Evolutionary conservation across 1,139 yeast species (phyloP).

Genomic region (Yamadazyma buinensis): DNA sequence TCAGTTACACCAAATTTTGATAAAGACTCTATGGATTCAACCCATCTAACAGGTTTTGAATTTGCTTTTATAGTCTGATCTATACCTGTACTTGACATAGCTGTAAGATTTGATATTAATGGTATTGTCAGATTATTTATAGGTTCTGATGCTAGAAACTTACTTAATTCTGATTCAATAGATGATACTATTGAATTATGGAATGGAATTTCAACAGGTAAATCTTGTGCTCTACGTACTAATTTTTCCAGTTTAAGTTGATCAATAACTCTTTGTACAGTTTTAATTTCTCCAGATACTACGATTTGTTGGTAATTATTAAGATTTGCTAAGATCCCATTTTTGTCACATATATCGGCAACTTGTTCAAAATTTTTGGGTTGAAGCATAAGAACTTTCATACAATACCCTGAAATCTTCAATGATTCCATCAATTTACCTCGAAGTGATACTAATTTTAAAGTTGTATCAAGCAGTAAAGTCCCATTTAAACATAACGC

Average conservation of each 20-base stretch:
- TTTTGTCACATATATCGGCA: constrained; percentile 15
- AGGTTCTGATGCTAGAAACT: constrained; percentile 10
- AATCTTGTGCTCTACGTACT: constrained; percentile 22
- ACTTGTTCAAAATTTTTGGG: constrained; percentile 19
- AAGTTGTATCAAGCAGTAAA: constrained; percentile 37
- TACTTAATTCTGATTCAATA: constrained; percentile 31
- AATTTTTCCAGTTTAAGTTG: constrained; percentile 15
- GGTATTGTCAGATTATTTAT: constrained; percentile 20
- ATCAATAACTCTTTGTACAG: constrained; percentile 17
- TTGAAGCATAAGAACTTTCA: constrained; percentile 34
- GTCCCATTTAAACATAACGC: constrained; percentile 44
- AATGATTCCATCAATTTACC: constrained; percentile 49
- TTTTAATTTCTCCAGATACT: constrained; percentile 35
- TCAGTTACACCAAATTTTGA: constrained; percentile 15
- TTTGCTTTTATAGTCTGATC: constrained; percentile 30
- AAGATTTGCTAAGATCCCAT: constrained; percentile 35
- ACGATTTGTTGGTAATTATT: constrained; percentile 43
- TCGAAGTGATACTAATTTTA: constrained; percentile 47
- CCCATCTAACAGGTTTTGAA: constrained; percentile 45
- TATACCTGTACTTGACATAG: neutral
- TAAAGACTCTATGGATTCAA: constrained; percentile 23
- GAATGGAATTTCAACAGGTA: constrained; percentile 55
- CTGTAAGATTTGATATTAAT: constrained; percentile 34
- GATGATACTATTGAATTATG: constrained; percentile 39
- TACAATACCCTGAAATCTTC: constrained; percentile 23